phyloP scores from a whole-genome alignment of 768 basidiomycete genomes.

The Boletus vinaceobasis region DNA sequence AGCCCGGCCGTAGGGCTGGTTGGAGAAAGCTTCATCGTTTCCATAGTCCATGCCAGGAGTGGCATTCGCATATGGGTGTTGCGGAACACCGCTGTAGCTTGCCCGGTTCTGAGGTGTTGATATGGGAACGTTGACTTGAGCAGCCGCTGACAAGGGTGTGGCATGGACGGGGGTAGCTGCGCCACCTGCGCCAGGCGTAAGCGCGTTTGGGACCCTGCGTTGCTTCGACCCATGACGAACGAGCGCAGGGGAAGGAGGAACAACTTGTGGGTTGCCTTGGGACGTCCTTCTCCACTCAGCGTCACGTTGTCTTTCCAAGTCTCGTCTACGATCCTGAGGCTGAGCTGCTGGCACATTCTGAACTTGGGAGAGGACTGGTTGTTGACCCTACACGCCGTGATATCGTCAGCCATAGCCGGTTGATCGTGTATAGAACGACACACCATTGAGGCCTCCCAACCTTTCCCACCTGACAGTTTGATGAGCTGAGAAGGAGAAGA shows the following conservation, averaged over 20 bases:
- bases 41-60: conserved; percentile 58
- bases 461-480: conserved; percentile 66
- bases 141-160: conserved; percentile 71
- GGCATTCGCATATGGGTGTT: conserved; percentile 72
- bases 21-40: conserved; percentile 57
- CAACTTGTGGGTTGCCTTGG: conserved; percentile 50
- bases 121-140: conserved; percentile 70
- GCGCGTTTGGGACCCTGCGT: conserved; percentile 56
- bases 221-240: conserved; percentile 75
- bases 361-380: conserved; percentile 61
- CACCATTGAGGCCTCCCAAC: conserved; percentile 86
- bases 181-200: conserved; percentile 51
- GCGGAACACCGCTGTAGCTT: conserved; percentile 37
- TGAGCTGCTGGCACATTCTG: conserved; percentile 50
- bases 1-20: conserved; percentile 68
- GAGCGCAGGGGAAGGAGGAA: conserved; percentile 75
- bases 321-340: conserved; percentile 59
- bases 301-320: conserved; percentile 48
- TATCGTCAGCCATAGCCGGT: conserved; percentile 7
- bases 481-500: conserved; percentile 9
- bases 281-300: conserved; percentile 63
- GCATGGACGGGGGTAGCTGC: conserved; percentile 49
- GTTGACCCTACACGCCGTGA: conserved; percentile 46
- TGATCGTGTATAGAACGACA: conserved; percentile 27
- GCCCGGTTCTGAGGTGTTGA: conserved; percentile 50